These are phyloP conservation scores for Saururus chinensis DNA, from an alignment of 164 flowering plant species.

Conservation along the genomic window DNA sequence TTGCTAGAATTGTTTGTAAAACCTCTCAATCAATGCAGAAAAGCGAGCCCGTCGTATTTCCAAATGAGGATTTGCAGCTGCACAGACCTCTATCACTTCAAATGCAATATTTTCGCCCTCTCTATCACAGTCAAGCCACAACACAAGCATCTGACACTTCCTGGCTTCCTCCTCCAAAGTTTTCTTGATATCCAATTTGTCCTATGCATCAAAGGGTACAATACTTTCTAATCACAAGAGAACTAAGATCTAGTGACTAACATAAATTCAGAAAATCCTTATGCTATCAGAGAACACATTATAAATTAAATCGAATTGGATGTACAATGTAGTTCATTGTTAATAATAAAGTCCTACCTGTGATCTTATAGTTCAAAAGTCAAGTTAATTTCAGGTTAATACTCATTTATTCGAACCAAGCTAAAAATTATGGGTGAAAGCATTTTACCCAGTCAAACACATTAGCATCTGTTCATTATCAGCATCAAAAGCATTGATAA, in stretches of 20 bases:
- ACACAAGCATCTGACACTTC: constrained; percentile 71
- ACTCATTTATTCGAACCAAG: too few species aligned
- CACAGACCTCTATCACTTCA: constrained; percentile 84
- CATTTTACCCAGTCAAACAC: too few species aligned
- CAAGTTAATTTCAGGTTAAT: too few species aligned
- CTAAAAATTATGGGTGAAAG: too few species aligned
- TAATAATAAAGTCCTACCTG: too few species aligned
- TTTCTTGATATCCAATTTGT: constrained; percentile 69
- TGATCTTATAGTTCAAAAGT: too few species aligned
- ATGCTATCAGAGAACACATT: not conserved
- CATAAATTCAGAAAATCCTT: not conserved
- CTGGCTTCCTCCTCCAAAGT: constrained; percentile 89
- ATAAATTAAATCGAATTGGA: not conserved
- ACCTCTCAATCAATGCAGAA: constrained; percentile 91
- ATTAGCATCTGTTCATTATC: too few species aligned
- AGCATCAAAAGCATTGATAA: too few species aligned
- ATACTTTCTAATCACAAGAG: not conserved
- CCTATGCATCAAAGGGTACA: constrained; percentile 20
- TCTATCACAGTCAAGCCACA: constrained; percentile 97
- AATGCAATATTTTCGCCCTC: constrained; percentile 97
- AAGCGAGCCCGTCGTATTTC: constrained; percentile 71
- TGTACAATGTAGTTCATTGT: not conserved
- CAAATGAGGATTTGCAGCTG: constrained; percentile 41
- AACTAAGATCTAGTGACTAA: not conserved
- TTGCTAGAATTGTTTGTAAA: not conserved